Evolutionary conservation across 2,329 filamentous ascomycete species (phyloP), one percentile per base, ranked within the genome.

Genomic region (Fusarium drepaniforme): DNA sequence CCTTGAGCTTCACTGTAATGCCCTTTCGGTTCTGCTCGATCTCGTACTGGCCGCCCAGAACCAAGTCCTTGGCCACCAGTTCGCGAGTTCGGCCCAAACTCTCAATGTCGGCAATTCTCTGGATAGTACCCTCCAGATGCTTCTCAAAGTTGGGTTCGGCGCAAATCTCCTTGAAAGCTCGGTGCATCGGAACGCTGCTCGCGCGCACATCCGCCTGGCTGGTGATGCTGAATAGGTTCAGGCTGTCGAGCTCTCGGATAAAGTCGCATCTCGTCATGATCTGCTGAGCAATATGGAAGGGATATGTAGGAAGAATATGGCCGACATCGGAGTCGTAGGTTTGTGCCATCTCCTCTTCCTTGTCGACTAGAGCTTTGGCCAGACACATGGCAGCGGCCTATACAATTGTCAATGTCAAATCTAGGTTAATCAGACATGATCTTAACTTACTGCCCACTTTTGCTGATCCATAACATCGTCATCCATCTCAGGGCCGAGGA

Each of bases 381-480:
- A 99, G 89, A 25, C 97, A 94, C 93, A 98, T 98, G 42, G 97
- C 95, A 15, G 95, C 96, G 15, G 95, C 94, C 90, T 95, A 71
- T 13, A 28, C 11, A 23, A 28, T 51, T 21, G 30, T 30, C 49
- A 46, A 67, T 77, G 60, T 53, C 9, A 21, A 33, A 53, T 61
- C 69, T 44, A 44, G 6, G 8, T 25, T 18, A 56, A 51, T 23
- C 3, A 18, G 28, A 21, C 28, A 37, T 3, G 42, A 46, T 16
- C 8, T 68, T 44, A 37, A 90, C 92, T 84, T 86, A 95, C 93
- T 56, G 96, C 94, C 87, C 95, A 98, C 83, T 98, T 98, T 81
- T 98, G 95, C 83, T 98, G 94, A 80, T 98, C 95, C 93, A 98
- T 98, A 77, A 98, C 97, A 81, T 99, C 97, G 83, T 98, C 97